Base-by-base conservation (phyloP, 2,329 filamentous ascomycete genomes). In the Fusarium sp. region DNA sequence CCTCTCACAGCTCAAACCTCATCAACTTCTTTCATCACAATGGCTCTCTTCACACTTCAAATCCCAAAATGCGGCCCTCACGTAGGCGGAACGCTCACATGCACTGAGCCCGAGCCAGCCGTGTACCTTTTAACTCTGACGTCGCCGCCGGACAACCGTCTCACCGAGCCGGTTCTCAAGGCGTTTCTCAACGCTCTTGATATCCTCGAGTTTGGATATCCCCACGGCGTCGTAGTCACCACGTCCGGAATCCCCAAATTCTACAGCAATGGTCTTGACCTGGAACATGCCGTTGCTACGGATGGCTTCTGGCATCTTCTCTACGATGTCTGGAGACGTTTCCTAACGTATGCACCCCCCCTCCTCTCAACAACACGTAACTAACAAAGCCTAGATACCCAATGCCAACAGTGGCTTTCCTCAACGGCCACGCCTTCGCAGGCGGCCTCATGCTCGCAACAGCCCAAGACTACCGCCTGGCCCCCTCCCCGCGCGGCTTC, bases 381-480 rank as follows among this genome's bases (percentile, higher is more conserved):
- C 56, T 68, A 18, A 68, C n/a, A n/a, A n/a, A n/a, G n/a, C n/a
- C n/a, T n/a, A 82, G 83, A 60, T 96, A 91, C 79, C 93, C 94
- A 16, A 95, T 95, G 93, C 94, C 94, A 27, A 97, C 94, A 4
- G 83, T 97, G 59, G 92, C 93, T n/a, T 86, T 95, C 10, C 79
- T 96, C 64, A 95, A 94, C 77, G 94, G 94, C 25, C 94, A 97
- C 82, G 91, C 92, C 64, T 97, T 95, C 81, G 94, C 94, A 7
- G 94, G 90, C 54, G 94, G 93, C n/a, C 86, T 95, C 70, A 95
- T 97, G 91, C 85, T 93, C 11, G 90, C 93, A 68, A 94, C 95
- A 89, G 91, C 93, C 83, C 93, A 95, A 83, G 94, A 96, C 84
- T 97, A 97, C 85, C 90, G 94, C 31, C 87, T 97, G 75, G 93